Evolutionary conservation across 23 red algal genomes (phyloP), one percentile per base, ranked within the genome.

Genomic region (Gracilaria caudata): DNA sequence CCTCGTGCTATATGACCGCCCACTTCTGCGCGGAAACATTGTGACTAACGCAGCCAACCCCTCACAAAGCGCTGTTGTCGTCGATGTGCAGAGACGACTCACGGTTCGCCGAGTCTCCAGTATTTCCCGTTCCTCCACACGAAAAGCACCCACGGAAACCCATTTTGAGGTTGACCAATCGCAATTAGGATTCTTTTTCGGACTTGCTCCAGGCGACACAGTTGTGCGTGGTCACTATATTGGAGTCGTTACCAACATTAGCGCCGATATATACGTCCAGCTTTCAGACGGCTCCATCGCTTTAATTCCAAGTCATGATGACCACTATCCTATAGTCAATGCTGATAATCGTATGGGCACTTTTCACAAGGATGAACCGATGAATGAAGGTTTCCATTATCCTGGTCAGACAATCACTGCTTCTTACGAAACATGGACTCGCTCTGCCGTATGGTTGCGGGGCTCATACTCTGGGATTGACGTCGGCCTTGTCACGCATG

Each of bases 141-240:
- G 36, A 23, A 51, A 53, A 13, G 10, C 54, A 24, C 60, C 74
- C 13, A 29, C 51, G 35, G 30, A 70, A 9, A 79, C 46, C 8
- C 36, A 23, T 72, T 91, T 91, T 44, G 75, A 82, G 60, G 25
- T 91, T 19, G 41, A 56, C 37, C 53, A 51, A 43, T 37, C 34
- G 3, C 64, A 55, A 7, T 49, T 91, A 25, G 59, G 87, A 23
- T 91, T 91, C 51, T 91, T 91, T 34, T 81, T 49, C n/a, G 87
- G 87, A 30, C 17, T 91, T 28, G 33, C 33, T 20, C 73, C 57
- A 7, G 87, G 87, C 37, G 76, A 82, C 57, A 65, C 78, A 24
- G 87, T 91, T 54, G 87, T 91, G 45, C 38, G 40, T 2, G 39
- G 39, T 43, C 45, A 59, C 44, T 82, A 60, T 56, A 24, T 82